phyloP scores from a whole-genome alignment of 441 rosid genomes.

The Melastoma candidum region DNA sequence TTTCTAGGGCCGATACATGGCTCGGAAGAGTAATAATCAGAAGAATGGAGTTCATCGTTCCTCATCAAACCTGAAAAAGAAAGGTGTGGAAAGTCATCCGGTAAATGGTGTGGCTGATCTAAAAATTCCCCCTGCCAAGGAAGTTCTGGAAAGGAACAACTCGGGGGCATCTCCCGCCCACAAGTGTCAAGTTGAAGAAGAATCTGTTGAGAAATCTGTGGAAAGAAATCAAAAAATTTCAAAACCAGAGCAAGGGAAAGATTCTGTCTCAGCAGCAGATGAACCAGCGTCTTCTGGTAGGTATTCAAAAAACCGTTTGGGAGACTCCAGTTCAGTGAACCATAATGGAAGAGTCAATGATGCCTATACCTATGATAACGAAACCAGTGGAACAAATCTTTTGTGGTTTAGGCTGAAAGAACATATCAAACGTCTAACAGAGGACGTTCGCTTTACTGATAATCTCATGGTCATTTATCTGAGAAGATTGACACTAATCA shows the following conservation, averaged over 20 bases:
- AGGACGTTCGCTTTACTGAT: constrained; percentile 36
- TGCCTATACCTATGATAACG: constrained; percentile 17
- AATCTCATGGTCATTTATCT: constrained; percentile 35
- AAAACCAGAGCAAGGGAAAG: constrained; percentile 28
- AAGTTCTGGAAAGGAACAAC: constrained; percentile 33
- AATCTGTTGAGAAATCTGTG: constrained; percentile 24
- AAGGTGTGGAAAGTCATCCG: constrained; percentile 34
- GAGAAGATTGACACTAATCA: constrained; percentile 27
- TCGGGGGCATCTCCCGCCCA: constrained; percentile 19
- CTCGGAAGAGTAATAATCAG: constrained; percentile 78
- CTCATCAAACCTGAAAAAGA: constrained; percentile 38
- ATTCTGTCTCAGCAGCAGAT: constrained; percentile 19
- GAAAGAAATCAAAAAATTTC: constrained; percentile 21
- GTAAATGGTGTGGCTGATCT: constrained; percentile 36
- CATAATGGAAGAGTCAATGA: constrained; percentile 27
- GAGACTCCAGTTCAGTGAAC: constrained; percentile 20
- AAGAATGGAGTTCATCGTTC: constrained; percentile 59
- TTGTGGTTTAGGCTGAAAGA: constrained; percentile 31
- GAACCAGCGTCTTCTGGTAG: constrained; percentile 22
- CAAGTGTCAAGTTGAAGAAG: constrained; percentile 6
- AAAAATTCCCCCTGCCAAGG: constrained; percentile 37
- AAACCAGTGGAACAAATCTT: constrained; percentile 24
- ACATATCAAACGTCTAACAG: constrained; percentile 35
- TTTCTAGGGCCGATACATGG: constrained; percentile 31
- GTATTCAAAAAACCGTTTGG: constrained; percentile 23